Evolutionary conservation across 1,284 basidiomycete genomes (phyloP), one percentile per base, ranked within the genome.

Genomic region (Moesziomyces sp.): DNA sequence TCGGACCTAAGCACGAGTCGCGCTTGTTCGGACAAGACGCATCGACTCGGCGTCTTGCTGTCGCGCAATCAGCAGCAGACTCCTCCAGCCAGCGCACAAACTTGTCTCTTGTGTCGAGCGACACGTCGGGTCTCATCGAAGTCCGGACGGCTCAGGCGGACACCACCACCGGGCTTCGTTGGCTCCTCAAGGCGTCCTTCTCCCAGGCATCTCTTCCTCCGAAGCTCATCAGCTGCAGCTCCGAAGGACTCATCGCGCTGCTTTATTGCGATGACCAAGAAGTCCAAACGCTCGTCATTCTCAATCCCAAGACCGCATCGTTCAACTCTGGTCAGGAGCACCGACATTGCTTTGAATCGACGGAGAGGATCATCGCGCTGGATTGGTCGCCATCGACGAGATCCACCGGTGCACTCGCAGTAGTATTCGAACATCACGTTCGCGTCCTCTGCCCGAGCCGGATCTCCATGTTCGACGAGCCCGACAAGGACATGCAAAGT

Each of bases 291-390:
- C 43, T 73, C 26, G 49, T 93, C 0, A 93, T 97, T 21, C 97
- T 93, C 93, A 93, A 97, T 84, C 95, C 93, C 0, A 91, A 91
- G 64, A 92, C 92, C 82, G 93, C 92, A n/a, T 92, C 95, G 83
- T 97, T 97, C 83, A 90, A 92, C 5, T 92, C 92, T 0, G 94
- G 94, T 2, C 86, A 65, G 38, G 72, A 75, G 46, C 52, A 74
- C 38, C 34, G 54, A n/a, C 67, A 70, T 13, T 10, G 1, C 5
- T 54, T 74, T n/a, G 55, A 48, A 13, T 19, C 49, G 4, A 40
- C 30, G 5, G 68, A 67, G 3, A 9, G 16, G 2, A 49, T 70
- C 49, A 30, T 60, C 3, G 63, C 59, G 3, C 6, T 74, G 9
- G 67, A 74, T 26, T 74, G 72, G 72, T 74, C 72, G 6, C 67